A percentile compares a stretch with the other conserved stretches of the same genome.
phyloP scores from a whole-genome alignment of 2,329 filamentous ascomycete species.

The Pleurostoma richardsiae region DNA sequence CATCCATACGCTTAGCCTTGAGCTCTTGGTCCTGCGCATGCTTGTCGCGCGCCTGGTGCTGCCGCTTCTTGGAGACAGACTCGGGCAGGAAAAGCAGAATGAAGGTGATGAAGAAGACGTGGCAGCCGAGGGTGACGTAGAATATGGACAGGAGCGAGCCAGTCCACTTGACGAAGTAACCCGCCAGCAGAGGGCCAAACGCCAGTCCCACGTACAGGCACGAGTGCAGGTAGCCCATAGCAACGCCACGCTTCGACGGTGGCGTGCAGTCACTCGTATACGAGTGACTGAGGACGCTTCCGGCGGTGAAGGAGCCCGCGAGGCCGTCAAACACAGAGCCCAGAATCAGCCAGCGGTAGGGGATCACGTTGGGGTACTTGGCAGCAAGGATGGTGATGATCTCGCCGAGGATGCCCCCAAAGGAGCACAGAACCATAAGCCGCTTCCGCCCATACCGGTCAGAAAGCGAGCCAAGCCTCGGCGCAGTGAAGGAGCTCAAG shows the following conservation, averaged over 20 bases:
- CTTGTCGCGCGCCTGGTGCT: constrained; percentile 65
- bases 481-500: constrained; percentile 74
- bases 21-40: constrained; percentile 41
- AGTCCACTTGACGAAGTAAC: constrained; percentile 71
- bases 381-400: constrained; percentile 73
- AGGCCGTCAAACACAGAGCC: constrained; percentile 77
- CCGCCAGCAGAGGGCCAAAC: constrained; percentile 75
- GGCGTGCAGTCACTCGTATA: constrained; percentile 88
- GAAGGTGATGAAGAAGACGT: constrained; percentile 69
- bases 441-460: constrained; percentile 79
- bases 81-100: constrained; percentile 73
- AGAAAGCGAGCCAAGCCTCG: constrained; percentile 78
- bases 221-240: constrained; percentile 86
- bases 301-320: constrained; percentile 82
- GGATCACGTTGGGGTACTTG: constrained; percentile 64
- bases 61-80: constrained; percentile 71
- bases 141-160: constrained; percentile 77
- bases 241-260: constrained; percentile 72
- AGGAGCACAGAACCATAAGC: constrained; percentile 67
- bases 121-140: constrained; percentile 70
- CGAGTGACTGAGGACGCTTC: constrained; percentile 70
- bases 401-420: constrained; percentile 72
- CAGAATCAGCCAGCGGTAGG: constrained; percentile 74
- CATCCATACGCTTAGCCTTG: constrained; percentile 21
- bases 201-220: constrained; percentile 88